Evolutionary conservation across 2,329 filamentous ascomycete genomes (phyloP), one percentile per base, ranked within the genome.

Genomic region (Immersiporthe knoxdaviesiana): DNA sequence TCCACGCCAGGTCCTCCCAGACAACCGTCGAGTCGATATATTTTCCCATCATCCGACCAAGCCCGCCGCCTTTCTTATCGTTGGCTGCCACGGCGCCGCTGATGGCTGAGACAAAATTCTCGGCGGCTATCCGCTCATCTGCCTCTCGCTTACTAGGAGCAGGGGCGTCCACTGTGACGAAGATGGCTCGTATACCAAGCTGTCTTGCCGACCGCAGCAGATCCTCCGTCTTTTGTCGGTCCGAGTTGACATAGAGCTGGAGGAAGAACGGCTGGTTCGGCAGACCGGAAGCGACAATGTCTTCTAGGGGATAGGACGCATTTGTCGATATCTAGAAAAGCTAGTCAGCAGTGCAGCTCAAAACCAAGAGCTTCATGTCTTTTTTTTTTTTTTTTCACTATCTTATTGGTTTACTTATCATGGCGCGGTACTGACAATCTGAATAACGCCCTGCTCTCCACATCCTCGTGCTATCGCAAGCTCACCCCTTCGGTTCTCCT

Each of bases 71-170:
- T 68, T 86, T 85, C 66, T 82, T 83, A 74, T 86, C 85, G 56
- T 83, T 85, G 58, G 77, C 79, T 3, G 78, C 81, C 54, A 78
- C 78, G 3, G 79, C 79, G 0, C 83, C 82, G 21, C 81, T 79
- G 68, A 80, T 78, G n/a, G 76, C 79, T 16, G 78, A 77, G 30
- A 73, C 72, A 5, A 80, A 70, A 21, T 83, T 81, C 50, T 83
- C 82, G 1, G 81, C 81, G 50, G 77, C 75, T 30, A 85, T 80
- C 3, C 85, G 83, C 73, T 87, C 85, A 70, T 88, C 86, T 1
- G 84, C 84, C 71, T 88, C 86, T 21, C 87, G 83, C 73, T 88
- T 86, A 0, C 85, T 85, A 0, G 84, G 81, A 30, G 85, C 85
- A 0, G 85, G 85, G 0, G 85, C 83, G 67, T 88, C 86, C 5